These are phyloP conservation scores for Sugiyamaella novakii DNA, from an alignment of 1,139 yeast species.

Conservation along the genomic window DNA sequence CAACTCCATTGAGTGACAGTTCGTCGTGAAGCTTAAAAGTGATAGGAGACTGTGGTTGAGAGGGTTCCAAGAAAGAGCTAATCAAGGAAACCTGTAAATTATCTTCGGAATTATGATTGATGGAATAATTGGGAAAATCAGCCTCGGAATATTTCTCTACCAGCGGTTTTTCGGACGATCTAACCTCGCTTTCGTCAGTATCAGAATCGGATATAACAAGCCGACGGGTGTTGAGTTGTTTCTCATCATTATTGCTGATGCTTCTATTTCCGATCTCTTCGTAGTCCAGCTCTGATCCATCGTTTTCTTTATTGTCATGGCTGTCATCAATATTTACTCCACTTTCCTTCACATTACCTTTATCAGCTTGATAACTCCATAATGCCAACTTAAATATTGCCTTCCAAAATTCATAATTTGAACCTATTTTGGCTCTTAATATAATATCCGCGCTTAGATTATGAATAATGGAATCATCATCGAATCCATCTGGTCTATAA, in stretches of 20 bases:
- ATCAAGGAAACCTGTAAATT: not conserved
- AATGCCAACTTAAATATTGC: not conserved
- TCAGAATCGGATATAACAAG: not conserved
- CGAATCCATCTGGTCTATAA: not conserved
- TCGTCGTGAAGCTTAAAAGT: constrained; percentile 1
- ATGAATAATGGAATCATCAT: not conserved
- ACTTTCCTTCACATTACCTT: not conserved
- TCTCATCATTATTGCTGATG: not conserved
- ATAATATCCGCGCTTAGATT: not conserved
- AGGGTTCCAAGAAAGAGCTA: not conserved
- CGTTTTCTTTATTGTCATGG: not conserved
- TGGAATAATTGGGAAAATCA: not conserved
- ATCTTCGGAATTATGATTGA: not conserved
- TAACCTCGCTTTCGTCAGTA: too few species aligned
- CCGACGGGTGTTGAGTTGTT: not conserved
- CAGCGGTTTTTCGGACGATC: too few species aligned
- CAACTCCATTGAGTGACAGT: constrained; percentile 1
- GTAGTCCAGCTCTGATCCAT: not conserved
- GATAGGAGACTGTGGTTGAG: not conserved
- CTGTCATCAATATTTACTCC: not conserved
- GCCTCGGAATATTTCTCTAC: too few species aligned
- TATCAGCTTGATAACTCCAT: not conserved
- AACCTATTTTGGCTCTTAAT: too few species aligned
- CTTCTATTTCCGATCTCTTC: not conserved
- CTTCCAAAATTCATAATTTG: constrained; percentile 1